phyloP scores from a whole-genome alignment of 129 eudicot species.

The Kitagawia praeruptora region DNA sequence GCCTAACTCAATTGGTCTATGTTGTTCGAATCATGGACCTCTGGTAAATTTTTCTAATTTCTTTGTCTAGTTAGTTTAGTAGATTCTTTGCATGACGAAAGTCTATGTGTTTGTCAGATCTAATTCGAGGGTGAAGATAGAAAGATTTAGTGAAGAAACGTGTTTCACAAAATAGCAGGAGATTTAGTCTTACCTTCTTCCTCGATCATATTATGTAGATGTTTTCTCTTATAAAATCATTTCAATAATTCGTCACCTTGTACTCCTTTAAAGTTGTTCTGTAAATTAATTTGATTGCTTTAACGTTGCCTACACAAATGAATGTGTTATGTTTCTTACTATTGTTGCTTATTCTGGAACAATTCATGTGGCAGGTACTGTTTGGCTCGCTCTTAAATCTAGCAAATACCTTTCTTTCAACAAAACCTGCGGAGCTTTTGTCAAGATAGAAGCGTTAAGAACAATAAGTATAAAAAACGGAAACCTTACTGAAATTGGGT shows the following conservation, averaged over 20 bases:
- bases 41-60: too few species aligned
- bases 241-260: not conserved
- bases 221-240: not conserved
- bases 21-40: not conserved
- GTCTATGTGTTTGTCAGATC: not conserved
- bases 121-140: not conserved
- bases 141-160: not conserved
- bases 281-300: not conserved
- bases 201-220: not conserved
- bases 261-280: not conserved
- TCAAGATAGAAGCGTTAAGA: not conserved
- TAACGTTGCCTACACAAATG: not conserved
- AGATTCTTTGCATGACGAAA: not conserved
- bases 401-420: not conserved
- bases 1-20: not conserved
- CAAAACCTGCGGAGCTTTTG: not conserved
- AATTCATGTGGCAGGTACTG: not conserved
- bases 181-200: not conserved
- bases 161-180: not conserved
- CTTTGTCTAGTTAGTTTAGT: not conserved
- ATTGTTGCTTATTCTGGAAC: too few species aligned
- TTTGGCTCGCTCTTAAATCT: not conserved
- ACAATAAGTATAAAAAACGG: not conserved
- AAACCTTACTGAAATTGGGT: not conserved
- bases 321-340: not conserved